Conservation (phyloP, 2,329 filamentous ascomycete species). For the Claviceps capensis region DNA sequence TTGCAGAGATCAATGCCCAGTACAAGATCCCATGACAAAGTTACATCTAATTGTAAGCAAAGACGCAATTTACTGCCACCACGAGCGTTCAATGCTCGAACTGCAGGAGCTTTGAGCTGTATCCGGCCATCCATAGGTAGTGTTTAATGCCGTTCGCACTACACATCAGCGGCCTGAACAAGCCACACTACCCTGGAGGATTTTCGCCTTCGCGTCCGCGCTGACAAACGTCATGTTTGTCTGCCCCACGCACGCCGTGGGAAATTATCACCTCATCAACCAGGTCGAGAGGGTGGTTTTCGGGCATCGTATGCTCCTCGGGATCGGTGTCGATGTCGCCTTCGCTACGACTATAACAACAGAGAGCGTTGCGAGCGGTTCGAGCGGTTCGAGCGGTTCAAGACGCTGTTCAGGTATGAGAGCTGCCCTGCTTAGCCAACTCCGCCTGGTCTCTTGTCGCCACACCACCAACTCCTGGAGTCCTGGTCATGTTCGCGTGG, state of each 20-base stretch:
- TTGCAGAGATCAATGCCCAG: no score
- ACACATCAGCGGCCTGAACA: not conserved
- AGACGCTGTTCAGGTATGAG: not conserved
- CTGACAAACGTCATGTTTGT: constrained; percentile 7
- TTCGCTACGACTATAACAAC: not conserved
- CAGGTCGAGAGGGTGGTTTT: not conserved
- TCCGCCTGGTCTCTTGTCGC: not conserved
- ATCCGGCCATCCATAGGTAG: no score
- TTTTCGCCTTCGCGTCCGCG: not conserved
- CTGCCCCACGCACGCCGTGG: not conserved
- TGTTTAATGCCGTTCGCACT: not conserved
- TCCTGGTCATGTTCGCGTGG: not conserved
- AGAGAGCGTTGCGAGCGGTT: not conserved
- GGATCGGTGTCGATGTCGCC: not conserved
- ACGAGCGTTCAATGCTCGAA: no score
- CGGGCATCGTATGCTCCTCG: not conserved
- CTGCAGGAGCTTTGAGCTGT: no score
- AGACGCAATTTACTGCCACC: no score
- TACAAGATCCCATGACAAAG: no score
- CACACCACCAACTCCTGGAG: not conserved
- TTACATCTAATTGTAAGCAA: no score
- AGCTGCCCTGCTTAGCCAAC: not conserved
- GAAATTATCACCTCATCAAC: not conserved
- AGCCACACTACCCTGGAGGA: not conserved
- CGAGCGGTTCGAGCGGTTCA: no score